Percentiles rank a stretch among this genome's conserved stretches.
phyloP scores from a whole-genome alignment of 1,139 yeast genomes.

The Geotrichum histeridarum region DNA sequence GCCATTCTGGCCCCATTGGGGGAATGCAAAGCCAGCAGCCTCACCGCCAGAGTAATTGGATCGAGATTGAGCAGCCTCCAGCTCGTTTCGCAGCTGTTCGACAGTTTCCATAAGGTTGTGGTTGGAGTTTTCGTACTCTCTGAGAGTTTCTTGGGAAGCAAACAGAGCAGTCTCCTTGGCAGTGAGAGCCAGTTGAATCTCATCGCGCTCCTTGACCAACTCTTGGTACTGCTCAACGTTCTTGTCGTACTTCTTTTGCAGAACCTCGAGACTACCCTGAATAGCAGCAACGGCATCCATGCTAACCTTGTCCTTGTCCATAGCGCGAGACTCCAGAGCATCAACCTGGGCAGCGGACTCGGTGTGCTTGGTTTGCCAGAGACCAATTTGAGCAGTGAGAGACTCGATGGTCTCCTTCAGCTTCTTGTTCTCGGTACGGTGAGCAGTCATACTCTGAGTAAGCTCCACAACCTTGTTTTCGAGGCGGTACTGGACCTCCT shows the following conservation, averaged over 20 bases:
- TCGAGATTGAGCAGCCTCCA: constrained; percentile 39
- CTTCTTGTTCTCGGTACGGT: constrained; percentile 74
- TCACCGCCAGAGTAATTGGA: constrained; percentile 16
- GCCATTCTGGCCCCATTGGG: constrained; percentile 22
- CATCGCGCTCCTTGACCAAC: constrained; percentile 59
- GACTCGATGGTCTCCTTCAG: constrained; percentile 57
- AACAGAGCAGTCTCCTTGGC: constrained; percentile 56
- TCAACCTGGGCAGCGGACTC: constrained; percentile 30
- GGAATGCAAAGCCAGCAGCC: constrained; percentile 8
- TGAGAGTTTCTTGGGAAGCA: constrained; percentile 30
- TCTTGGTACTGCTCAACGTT: constrained; percentile 62
- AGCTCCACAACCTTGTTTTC: constrained; percentile 95
- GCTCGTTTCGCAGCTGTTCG: constrained; percentile 62
- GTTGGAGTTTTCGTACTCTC: constrained; percentile 32
- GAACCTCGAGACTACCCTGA: constrained; percentile 44
- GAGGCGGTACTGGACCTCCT: constrained; percentile 85
- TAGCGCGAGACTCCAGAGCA: constrained; percentile 48
- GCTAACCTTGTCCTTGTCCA: constrained; percentile 51
- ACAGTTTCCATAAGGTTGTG: constrained; percentile 54
- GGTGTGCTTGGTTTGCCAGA: constrained; percentile 35
- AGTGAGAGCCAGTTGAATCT: constrained; percentile 52
- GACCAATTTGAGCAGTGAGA: constrained; percentile 39
- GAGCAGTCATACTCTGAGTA: constrained; percentile 73
- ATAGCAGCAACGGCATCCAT: constrained; percentile 48
- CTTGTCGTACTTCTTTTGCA: constrained; percentile 53